Percentiles rank a stretch among this genome's conserved stretches.
These are phyloP conservation scores for Phytophthora parvispora DNA, from an alignment of 352 stramenopile species.

Conservation along the genomic window DNA sequence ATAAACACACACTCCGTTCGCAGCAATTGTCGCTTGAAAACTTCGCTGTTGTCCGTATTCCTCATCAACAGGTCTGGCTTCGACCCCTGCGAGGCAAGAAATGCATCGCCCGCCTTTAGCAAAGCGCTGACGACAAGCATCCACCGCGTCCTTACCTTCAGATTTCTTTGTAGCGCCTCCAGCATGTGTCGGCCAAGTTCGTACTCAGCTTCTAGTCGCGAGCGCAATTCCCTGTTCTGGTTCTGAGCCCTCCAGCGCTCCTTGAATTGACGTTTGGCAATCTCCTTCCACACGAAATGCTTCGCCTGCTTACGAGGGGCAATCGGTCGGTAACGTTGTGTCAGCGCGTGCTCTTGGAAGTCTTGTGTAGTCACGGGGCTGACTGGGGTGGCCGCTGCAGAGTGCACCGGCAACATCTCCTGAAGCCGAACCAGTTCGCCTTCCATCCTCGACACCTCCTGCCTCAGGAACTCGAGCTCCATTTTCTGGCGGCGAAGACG, in stretches of 20 bases:
- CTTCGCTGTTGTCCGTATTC: not conserved
- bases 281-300: conserved; percentile 11
- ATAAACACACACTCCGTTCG: not conserved
- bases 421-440: conserved; percentile 11
- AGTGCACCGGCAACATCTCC: not conserved
- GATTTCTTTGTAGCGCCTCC: not conserved
- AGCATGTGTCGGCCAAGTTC: not conserved
- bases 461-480: conserved; percentile 34
- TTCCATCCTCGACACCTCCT: conserved; percentile 32
- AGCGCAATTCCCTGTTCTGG: conserved; percentile 31
- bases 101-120: not conserved
- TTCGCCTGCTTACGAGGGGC: not conserved
- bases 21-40: not conserved
- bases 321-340: not conserved
- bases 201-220: not conserved
- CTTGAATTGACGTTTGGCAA: conserved; percentile 25
- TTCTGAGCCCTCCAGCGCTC: conserved; percentile 11
- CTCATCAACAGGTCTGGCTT: not conserved
- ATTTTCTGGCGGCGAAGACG: conserved; percentile 7
- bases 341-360: not conserved
- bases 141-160: not conserved
- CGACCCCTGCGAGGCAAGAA: not conserved
- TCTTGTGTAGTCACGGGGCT: not conserved
- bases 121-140: no score
- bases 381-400: not conserved